phyloP scores from a whole-genome alignment of 768 basidiomycete genomes.

The Boletellus ananiceps region DNA sequence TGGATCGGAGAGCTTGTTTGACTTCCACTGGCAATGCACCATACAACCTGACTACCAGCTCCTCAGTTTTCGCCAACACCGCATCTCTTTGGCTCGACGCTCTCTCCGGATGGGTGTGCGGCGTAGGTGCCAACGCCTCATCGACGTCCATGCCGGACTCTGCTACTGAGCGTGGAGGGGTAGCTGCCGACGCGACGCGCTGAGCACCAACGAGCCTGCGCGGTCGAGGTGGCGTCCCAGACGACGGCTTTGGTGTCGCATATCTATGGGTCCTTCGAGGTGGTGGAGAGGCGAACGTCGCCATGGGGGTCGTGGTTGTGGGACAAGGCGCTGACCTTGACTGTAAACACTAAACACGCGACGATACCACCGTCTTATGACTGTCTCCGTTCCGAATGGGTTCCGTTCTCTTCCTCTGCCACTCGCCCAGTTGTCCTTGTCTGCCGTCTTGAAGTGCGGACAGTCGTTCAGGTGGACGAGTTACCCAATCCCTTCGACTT shows the following conservation, averaged over 20 bases:
- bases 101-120: conserved; percentile 38
- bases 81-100: conserved; percentile 28
- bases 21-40: conserved; percentile 70
- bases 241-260: conserved; percentile 23
- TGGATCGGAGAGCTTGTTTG: conserved; percentile 62
- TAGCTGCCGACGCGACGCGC: conserved; percentile 15
- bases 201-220: conserved; percentile 24
- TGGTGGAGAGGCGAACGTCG: conserved; percentile 58
- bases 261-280: conserved; percentile 48
- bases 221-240: conserved; percentile 25
- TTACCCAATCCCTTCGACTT: conserved; percentile 26
- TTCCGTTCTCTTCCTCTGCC: conserved; percentile 61
- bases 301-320: conserved; percentile 17
- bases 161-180: conserved; percentile 34
- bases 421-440: conserved; percentile 67
- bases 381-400: conserved; percentile 25
- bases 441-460: conserved; percentile 75
- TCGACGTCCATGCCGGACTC: conserved; percentile 67
- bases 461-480: conserved; percentile 83
- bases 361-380: conserved; percentile 12
- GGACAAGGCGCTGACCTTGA: neutral
- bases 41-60: conserved; percentile 63
- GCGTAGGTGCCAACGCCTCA: conserved; percentile 40
- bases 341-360: conserved; percentile 14
- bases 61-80: conserved; percentile 69